Percentiles rank a stretch among this genome's conserved stretches.
Evolutionary conservation across 345 rosid species (phyloP).

Genomic region (Gossypium bickii): DNA sequence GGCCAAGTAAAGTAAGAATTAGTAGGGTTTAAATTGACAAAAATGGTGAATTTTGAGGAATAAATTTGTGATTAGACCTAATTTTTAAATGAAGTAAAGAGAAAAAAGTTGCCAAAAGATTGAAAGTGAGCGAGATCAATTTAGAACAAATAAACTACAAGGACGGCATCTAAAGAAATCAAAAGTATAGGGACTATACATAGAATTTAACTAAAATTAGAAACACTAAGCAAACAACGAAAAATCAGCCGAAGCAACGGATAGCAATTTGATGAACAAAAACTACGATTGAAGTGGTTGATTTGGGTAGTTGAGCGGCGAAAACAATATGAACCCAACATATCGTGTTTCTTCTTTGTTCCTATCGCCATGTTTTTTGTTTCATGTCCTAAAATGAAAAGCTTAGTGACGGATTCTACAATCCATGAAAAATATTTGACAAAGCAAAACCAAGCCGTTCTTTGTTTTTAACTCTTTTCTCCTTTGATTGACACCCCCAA

Average conservation of each 20-base stretch:
- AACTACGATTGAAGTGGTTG: not conserved
- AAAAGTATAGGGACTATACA: too few relatives aligned
- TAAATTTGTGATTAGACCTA: too few relatives aligned
- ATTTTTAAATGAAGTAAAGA: too few relatives aligned
- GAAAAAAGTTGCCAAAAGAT: too few relatives aligned
- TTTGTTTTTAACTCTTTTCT: not conserved
- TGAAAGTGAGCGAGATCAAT: too few relatives aligned
- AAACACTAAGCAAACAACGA: not conserved
- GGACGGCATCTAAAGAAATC: too few relatives aligned
- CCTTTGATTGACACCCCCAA: not conserved
- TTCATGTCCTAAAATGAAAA: not conserved
- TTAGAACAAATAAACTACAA: too few relatives aligned
- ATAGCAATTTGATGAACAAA: not conserved
- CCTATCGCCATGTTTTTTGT: constrained; percentile 6
- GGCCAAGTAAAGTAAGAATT: too few relatives aligned
- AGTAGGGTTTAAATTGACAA: too few relatives aligned
- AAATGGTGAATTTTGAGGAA: too few relatives aligned
- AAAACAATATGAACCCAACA: not conserved
- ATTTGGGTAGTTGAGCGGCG: constrained; percentile 10
- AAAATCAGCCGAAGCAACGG: not conserved
- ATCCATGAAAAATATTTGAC: not conserved
- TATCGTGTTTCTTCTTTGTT: not conserved
- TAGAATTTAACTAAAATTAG: too few relatives aligned
- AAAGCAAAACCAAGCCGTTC: not conserved
- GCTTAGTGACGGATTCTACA: not conserved